Evolutionary conservation across 257 asterid species (phyloP).

Genomic region (Solanum sejunctum): DNA sequence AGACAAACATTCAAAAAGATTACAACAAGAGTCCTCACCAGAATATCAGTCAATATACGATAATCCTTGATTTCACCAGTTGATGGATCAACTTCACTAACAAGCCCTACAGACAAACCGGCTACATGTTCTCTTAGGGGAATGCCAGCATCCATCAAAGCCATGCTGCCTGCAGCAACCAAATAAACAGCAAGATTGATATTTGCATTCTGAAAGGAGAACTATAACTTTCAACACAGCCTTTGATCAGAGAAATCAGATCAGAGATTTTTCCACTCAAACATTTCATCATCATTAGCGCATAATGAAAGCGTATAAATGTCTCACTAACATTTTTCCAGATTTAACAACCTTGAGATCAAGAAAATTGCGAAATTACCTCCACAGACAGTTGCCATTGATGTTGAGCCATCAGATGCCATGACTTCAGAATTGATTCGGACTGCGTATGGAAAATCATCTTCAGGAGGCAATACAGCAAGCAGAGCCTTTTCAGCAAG

Average conservation of each 20-base stretch:
- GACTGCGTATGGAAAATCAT: constrained; percentile 64
- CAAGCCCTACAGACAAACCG: constrained; percentile 86
- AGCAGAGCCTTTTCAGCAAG: constrained; percentile 96
- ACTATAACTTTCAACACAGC: not conserved
- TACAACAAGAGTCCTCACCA: constrained; percentile 32
- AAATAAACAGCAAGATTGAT: not conserved
- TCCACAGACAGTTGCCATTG: constrained; percentile 99
- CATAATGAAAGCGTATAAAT: not conserved
- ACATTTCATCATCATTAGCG: not conserved
- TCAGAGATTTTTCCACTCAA: not conserved
- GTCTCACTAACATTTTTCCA: not conserved
- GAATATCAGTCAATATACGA: constrained; percentile 74
- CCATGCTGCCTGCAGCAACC: constrained; percentile 78
- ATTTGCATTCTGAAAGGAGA: not conserved
- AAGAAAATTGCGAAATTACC: constrained; percentile 28
- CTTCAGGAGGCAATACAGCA: constrained; percentile 88
- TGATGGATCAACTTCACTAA: constrained; percentile 63
- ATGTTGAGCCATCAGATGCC: constrained; percentile 99
- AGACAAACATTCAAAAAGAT: not conserved
- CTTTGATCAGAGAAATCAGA: not conserved
- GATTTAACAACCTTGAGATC: not conserved
- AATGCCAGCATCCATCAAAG: constrained; percentile 98
- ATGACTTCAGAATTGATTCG: constrained; percentile 95
- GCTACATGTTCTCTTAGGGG: constrained; percentile 82
- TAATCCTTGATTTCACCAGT: constrained; percentile 87